Evolutionary conservation across 805 yeast species (phyloP).

Genomic region (Lipomyces yamanashiensis): DNA sequence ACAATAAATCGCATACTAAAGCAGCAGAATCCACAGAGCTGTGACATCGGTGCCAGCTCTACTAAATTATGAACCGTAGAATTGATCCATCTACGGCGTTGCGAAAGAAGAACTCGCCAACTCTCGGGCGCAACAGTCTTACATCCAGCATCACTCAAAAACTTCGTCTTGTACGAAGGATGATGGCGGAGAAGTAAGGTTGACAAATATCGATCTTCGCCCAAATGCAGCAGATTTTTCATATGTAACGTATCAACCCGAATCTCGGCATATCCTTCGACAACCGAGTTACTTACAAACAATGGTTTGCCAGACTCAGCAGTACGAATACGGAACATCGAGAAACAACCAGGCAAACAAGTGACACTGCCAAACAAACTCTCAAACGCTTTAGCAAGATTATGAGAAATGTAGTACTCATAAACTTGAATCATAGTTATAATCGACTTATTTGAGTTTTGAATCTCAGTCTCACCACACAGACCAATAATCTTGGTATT

Average conservation of each 20-base stretch:
- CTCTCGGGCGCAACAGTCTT: conserved; percentile 64
- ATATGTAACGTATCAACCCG: conserved; percentile 62
- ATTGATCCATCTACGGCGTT: conserved; percentile 71
- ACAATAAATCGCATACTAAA: conserved; percentile 67
- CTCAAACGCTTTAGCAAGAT: conserved; percentile 66
- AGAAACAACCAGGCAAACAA: conserved; percentile 69
- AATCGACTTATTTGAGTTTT: conserved; percentile 57
- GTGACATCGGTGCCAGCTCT: conserved; percentile 62
- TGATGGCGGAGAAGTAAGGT: conserved; percentile 61
- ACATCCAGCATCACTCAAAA: conserved; percentile 62
- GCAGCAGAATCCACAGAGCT: conserved; percentile 69
- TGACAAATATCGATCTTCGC: conserved; percentile 64
- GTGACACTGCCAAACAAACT: conserved; percentile 66
- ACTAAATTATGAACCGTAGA: conserved; percentile 67
- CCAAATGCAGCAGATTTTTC: conserved; percentile 63
- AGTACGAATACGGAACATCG: conserved; percentile 60
- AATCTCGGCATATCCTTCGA: conserved; percentile 60
- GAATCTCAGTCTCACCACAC: conserved; percentile 65
- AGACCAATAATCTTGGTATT: conserved; percentile 62
- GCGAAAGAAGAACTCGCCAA: conserved; percentile 62
- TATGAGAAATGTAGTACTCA: conserved; percentile 67
- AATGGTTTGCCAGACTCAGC: conserved; percentile 63
- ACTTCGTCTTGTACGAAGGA: conserved; percentile 60
- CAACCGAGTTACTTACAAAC: conserved; percentile 63
- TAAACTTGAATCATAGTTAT: conserved; percentile 67